A percentile compares a stretch with the other conserved stretches of the same genome.
Evolutionary conservation across 352 stramenopile species (phyloP).

Genomic region (Globisporangium camurandrum): DNA sequence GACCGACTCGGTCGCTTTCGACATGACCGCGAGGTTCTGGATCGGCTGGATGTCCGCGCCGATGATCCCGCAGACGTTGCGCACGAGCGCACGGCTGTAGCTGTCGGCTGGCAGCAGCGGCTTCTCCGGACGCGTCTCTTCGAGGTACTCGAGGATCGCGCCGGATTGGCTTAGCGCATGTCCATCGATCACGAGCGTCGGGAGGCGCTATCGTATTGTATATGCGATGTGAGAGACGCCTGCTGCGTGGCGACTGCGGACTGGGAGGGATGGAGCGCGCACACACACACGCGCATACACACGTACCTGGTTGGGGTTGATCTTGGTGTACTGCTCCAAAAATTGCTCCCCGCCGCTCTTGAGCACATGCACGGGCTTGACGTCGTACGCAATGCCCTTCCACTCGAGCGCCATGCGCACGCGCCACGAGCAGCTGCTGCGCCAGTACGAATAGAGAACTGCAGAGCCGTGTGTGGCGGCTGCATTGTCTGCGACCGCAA

Average conservation of each 20-base stretch:
- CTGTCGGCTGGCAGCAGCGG: slow-evolving; percentile 69
- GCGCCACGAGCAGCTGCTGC: slow-evolving; percentile 86
- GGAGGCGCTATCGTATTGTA: slow-evolving; percentile 60
- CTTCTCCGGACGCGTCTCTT: slow-evolving; percentile 67
- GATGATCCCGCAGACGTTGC: slow-evolving; percentile 87
- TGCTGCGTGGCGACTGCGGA: no score
- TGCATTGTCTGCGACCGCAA: no score
- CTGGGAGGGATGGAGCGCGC: no score
- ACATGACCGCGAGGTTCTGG: slow-evolving; percentile 81
- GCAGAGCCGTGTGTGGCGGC: neutral
- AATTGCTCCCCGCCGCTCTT: slow-evolving; percentile 49
- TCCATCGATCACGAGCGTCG: slow-evolving; percentile 75
- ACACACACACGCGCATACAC: neutral
- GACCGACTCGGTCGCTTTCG: slow-evolving; percentile 37
- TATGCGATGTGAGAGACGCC: no score
- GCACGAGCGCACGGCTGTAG: slow-evolving; percentile 60
- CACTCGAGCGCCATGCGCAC: slow-evolving; percentile 84
- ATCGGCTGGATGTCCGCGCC: slow-evolving; percentile 89
- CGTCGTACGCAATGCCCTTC: slow-evolving; percentile 82
- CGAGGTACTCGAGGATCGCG: slow-evolving; percentile 92
- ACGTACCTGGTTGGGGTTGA: slow-evolving; percentile 64
- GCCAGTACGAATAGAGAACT: slow-evolving; percentile 85
- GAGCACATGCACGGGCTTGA: slow-evolving; percentile 68
- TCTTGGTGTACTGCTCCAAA: slow-evolving; percentile 35
- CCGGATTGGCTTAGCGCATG: slow-evolving; percentile 72